Conservation (phyloP, 2,329 filamentous ascomycete species). For the Fusarium falciforme region DNA sequence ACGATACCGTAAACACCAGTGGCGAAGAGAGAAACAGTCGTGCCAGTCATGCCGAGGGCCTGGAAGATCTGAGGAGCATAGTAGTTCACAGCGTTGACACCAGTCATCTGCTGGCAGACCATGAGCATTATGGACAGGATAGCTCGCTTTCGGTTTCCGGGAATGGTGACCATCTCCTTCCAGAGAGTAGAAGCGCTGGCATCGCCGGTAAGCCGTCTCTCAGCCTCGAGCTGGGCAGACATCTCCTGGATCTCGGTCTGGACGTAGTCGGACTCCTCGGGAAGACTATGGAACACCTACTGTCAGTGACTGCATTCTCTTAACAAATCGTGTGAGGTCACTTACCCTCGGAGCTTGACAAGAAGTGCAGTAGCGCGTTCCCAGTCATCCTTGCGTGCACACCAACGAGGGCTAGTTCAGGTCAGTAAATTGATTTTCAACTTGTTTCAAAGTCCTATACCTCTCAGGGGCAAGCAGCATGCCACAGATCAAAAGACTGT, state of each 20-base stretch:
- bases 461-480: conserved; percentile 70
- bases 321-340: not conserved
- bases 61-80: conserved; percentile 77
- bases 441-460: conserved; percentile 20
- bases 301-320: not conserved
- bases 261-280: conserved; percentile 65
- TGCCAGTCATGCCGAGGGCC: conserved; percentile 69
- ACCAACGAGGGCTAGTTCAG: conserved; percentile 70
- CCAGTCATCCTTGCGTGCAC: conserved; percentile 75
- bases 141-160: conserved; percentile 72
- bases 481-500: conserved; percentile 63
- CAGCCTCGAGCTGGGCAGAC: conserved; percentile 69
- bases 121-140: conserved; percentile 70
- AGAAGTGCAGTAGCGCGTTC: conserved; percentile 70
- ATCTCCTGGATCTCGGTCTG: conserved; percentile 71
- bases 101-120: conserved; percentile 81
- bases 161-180: conserved; percentile 72
- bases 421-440: conserved; percentile 7
- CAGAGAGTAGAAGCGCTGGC: conserved; percentile 67
- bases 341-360: conserved; percentile 58
- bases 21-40: conserved; percentile 72
- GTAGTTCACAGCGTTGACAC: conserved; percentile 67
- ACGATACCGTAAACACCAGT: conserved; percentile 80
- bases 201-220: conserved; percentile 67
- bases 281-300: conserved; percentile 53